These are phyloP conservation scores for Backusella sp. DNA, from an alignment of 192 early-diverging fungal species.

Conservation along the genomic window DNA sequence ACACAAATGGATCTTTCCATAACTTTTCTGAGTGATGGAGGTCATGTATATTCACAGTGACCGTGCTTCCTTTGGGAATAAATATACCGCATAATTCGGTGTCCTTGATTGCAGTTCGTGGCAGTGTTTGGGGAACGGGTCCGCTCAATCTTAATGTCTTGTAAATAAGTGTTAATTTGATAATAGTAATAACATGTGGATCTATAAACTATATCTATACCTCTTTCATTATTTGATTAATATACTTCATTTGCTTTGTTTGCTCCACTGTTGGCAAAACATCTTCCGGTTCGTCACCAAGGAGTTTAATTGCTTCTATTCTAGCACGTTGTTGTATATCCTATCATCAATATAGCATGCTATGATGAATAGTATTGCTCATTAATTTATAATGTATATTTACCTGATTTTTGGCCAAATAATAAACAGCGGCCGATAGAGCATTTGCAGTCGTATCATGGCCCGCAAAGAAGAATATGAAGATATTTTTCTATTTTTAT, in stretches of 20 bases:
- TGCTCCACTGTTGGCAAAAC: conserved; percentile 50
- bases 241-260: conserved; percentile 49
- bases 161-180: too few relatives aligned
- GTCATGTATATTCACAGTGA: conserved; percentile 10
- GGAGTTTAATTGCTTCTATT: conserved; percentile 45
- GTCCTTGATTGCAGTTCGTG: conserved; percentile 15
- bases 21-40: conserved; percentile 16
- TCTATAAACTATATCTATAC: background rate
- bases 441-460: conserved; percentile 58
- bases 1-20: conserved; percentile 46
- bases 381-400: background rate
- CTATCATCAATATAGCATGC: conserved; percentile 42
- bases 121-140: conserved; percentile 31
- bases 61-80: conserved; percentile 29
- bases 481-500: conserved; percentile 12
- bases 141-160: conserved; percentile 48
- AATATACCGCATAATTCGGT: conserved; percentile 11
- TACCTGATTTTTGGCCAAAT: conserved; percentile 44
- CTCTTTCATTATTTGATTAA: conserved; percentile 56
- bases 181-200: background rate
- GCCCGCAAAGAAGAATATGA: conserved; percentile 56
- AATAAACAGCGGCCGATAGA: conserved; percentile 45
- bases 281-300: conserved; percentile 53
- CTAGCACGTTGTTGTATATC: conserved; percentile 57
- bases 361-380: conserved; percentile 9